Evolutionary conservation across 225 moss, liverwort and hornwort genomes (phyloP), one percentile per base, ranked within the genome.

Genomic region (Physcomitrellopsis africana): DNA sequence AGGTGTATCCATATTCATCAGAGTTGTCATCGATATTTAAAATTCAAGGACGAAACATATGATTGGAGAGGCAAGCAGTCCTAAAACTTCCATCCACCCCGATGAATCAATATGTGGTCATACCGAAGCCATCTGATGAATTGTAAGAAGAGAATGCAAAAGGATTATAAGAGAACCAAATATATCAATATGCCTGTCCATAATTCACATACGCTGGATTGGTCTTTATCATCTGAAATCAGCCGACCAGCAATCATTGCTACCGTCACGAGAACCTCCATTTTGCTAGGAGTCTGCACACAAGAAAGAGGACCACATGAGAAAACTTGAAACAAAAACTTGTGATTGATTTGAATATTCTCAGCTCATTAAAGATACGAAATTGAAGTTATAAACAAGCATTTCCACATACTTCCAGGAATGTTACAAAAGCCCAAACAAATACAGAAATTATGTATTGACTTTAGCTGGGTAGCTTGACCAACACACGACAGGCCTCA

Each of bases 201-300:
- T 65, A 26, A 17, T 22, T 23, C 68, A 85, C 79, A 41, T 80
- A 93, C 93, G 87, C 91, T 89, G 42, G 87, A 47, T 64, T 89
- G 89, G 56, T 93, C 91, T 56, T 85, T 81, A 61, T 93, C 94
- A 60, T 94, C 90, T 60, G 92, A 88, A 74, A 97, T 97, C 37
- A 93, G 82, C 26, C 87, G 88, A 67, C 87, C 92, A 55, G 91
- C 86, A 26, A 94, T 86, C 96, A 97, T 94, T 43, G 96, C 96
- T 55, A 94, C 82, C 52, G 91, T 93, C 47, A 97, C 86, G 18
- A 97, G 77, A 63, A 81, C 71, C 73, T 97, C 94, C 94, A 97
- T 94, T 70, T 74, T 91, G 73, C 72, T 86, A 48, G 90, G 67
- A 75, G 84, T 80, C 93, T 93, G 87, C 19, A 53, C 51, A 83